Evolutionary conservation across 2,329 filamentous ascomycete genomes (phyloP), one percentile per base, ranked within the genome.

Genomic region (Claviceps arundinis): DNA sequence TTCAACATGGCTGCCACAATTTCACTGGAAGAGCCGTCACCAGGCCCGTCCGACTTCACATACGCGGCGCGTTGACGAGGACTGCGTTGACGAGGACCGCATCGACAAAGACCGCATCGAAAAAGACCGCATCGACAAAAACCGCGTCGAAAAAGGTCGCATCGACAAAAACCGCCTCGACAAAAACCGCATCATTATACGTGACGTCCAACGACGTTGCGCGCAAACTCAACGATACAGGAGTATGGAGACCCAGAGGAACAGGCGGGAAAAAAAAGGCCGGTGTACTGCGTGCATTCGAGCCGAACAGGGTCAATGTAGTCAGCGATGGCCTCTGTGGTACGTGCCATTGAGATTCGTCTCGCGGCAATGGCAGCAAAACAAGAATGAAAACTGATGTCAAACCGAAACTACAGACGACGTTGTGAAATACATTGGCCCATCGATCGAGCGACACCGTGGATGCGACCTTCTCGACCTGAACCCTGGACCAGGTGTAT

Each of bases 401-500:
- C 4, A 24, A 2, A 14, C 24, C 5, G 19, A 43, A 43, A 49
- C 9, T n/a, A 14, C 49, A 82, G 85, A 89, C 61, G 82, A 91
- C 59, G 70, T 86, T 14, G 60, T 95, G 46, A 64, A 78, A 6
- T 87, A 87, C 55, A 69, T 94, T n/a, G 80, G 77, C 2, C 76
- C 78, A 1, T 81, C 81, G 2, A 75, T 97, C 17, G 70, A 80
- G 37, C 77, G 80, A 45, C 84, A 93, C 65, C 71, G 74, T 48
- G 87, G 87, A 51, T 89, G 90, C 68, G 89, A 95, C 60, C 76
- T 97, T 45, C 72, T 98, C 60, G 91, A 97, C 63, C 72, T 95
- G 52, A 88, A 90, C 64, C 91, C 91, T 0, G 89, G 89, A 14
- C 71, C 71, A 1, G 88, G 89, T 8, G 51, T 95, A 2, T 93